Base-by-base conservation (phyloP, 2,329 filamentous ascomycete genomes). In the Ceratocystis albifundus region DNA sequence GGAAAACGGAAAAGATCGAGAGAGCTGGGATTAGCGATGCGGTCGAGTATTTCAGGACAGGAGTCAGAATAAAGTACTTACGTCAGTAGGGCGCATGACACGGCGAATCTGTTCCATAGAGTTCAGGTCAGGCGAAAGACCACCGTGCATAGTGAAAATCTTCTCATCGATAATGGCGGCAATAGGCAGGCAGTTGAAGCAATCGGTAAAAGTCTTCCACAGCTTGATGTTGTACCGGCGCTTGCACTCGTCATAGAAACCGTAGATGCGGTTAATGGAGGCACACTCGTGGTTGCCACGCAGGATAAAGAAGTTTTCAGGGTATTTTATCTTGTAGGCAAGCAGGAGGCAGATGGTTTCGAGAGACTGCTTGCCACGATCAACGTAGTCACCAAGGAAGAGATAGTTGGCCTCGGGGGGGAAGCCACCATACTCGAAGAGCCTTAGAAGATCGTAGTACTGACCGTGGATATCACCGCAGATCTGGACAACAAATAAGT, bases 241-340 rank as follows among this genome's bases (percentile, higher is more conserved):
- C 83, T 99, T 99, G 87, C 93, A 99, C 79, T 99, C 93, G 75
- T 99, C 94, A 82, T 99, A 99, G 82, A 99, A 99, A 68, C 94
- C 94, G 77, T 99, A 99, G 78, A 97, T 96, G 75, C 94, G 90
- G 81, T 96, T 99, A 82, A 99, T 96, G 65, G 90, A 96, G 68
- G 94, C 94, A 79, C 94, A 97, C 79, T 99, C 94, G 82, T 99
- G 94, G 82, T 99, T 99, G 70, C 94, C 94, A 71, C 94, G 90
- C 68, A 99, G 85, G 71, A 99, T 89, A 82, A 99, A 99, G 81
- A 99, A 97, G 82, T 99, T 99, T 80, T 99, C 94, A 62, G 94
- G 94, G 76, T 96, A 97, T 81, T 97, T 97, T 84, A 99, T 96
- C 85, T 99, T 99, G 85, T 97, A 99, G 69, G 91, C 91, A 64